Percentiles rank a stretch among this genome's conserved stretches.
Evolutionary conservation across 345 rosid species (phyloP).

Genomic region (Reutealis trisperma): DNA sequence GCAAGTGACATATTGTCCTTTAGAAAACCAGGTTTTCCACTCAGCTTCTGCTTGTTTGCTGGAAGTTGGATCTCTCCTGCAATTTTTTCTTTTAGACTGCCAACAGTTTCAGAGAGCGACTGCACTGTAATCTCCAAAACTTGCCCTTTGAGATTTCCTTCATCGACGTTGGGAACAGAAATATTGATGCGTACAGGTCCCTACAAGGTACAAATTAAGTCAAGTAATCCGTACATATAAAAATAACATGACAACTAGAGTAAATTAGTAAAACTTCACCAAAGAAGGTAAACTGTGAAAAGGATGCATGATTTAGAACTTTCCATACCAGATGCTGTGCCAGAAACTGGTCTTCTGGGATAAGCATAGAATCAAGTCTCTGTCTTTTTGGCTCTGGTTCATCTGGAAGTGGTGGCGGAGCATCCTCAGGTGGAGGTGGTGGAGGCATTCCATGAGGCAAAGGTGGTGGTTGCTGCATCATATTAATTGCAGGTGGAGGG

Average conservation of each 20-base stretch:
- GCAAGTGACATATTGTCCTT: slow-evolving; percentile 91
- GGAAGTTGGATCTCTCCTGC: slow-evolving; percentile 85
- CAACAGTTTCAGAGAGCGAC: slow-evolving; percentile 69
- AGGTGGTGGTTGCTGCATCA: slow-evolving; percentile 64
- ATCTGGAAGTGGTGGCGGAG: slow-evolving; percentile 96
- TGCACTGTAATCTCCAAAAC: slow-evolving; percentile 70
- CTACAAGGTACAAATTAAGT: slow-evolving; percentile 35
- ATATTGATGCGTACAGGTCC: slow-evolving; percentile 64
- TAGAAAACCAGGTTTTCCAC: slow-evolving; percentile 85
- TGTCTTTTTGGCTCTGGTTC: slow-evolving; percentile 95
- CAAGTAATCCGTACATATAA: neutral
- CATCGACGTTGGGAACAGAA: slow-evolving; percentile 70
- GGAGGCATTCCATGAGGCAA: slow-evolving; percentile 56
- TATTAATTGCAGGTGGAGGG: slow-evolving; percentile 40
- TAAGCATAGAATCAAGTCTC: slow-evolving; percentile 71
- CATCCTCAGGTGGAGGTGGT: slow-evolving; percentile 79
- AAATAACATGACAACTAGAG: neutral
- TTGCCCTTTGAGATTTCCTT: slow-evolving; percentile 76
- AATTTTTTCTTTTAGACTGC: slow-evolving; percentile 90
- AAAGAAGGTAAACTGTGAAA: neutral
- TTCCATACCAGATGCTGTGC: slow-evolving; percentile 64
- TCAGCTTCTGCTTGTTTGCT: slow-evolving; percentile 84
- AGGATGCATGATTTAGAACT: neutral
- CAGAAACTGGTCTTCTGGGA: slow-evolving; percentile 79
- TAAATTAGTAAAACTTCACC: neutral